Conservation (phyloP, 495 filamentous ascomycete species). For the Cercophora samala region DNA sequence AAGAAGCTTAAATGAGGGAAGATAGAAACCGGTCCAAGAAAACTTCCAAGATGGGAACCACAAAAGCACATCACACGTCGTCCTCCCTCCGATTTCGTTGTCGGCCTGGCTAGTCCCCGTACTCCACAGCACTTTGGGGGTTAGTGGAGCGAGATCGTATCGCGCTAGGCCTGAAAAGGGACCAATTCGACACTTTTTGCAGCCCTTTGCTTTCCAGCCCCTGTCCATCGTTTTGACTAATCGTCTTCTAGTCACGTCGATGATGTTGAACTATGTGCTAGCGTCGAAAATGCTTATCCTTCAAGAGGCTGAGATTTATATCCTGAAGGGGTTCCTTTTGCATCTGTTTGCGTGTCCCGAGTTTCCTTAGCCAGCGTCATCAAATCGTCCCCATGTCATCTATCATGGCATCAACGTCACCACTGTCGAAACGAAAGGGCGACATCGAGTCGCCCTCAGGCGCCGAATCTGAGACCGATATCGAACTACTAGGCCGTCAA, state of each 20-base stretch:
- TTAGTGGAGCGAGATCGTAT: neutral
- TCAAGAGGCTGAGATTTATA: neutral
- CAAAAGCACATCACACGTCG: neutral
- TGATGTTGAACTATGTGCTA: neutral
- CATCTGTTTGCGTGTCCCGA: neutral
- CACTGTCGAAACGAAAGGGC: neutral
- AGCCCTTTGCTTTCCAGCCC: neutral
- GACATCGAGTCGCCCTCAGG: neutral
- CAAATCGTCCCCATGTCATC: neutral
- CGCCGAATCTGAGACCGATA: slow-evolving; percentile 20
- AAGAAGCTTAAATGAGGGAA: neutral
- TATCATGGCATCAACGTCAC: neutral
- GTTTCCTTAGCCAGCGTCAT: neutral
- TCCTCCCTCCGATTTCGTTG: neutral
- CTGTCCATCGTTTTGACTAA: neutral
- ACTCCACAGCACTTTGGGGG: neutral
- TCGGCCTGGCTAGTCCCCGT: neutral
- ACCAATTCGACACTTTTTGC: neutral
- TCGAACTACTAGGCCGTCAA: slow-evolving; percentile 69
- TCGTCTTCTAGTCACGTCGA: neutral
- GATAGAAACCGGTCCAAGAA: neutral
- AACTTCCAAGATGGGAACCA: neutral
- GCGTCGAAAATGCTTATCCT: neutral
- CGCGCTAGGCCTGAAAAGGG: neutral
- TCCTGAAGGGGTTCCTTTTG: neutral